These are phyloP conservation scores for Rostrohypoxylon terebratum DNA, from an alignment of 495 filamentous ascomycete species.

Conservation along the genomic window DNA sequence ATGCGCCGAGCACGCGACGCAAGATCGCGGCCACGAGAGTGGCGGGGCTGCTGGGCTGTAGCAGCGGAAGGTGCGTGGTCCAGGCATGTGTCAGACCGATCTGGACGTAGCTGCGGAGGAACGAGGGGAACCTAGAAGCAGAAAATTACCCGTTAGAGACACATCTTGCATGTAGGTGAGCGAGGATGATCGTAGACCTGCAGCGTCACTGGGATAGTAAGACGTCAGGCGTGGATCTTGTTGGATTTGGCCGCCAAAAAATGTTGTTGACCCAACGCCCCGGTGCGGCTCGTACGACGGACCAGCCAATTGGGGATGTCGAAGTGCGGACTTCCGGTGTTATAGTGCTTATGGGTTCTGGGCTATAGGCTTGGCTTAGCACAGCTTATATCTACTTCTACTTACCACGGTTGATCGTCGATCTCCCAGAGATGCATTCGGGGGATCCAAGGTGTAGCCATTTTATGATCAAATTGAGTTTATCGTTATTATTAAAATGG, in stretches of 20 bases:
- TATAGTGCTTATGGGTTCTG: slow-evolving; percentile 29
- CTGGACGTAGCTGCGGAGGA: slow-evolving; percentile 64
- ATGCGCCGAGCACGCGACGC: slow-evolving; percentile 52
- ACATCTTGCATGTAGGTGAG: neutral
- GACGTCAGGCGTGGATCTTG: slow-evolving; percentile 14
- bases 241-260: slow-evolving; percentile 17
- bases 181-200: neutral
- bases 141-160: slow-evolving; percentile 12
- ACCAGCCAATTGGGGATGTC: slow-evolving; percentile 31
- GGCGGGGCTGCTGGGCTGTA: slow-evolving; percentile 62
- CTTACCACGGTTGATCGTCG: slow-evolving; percentile 65
- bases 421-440: slow-evolving; percentile 69
- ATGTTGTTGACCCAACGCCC: slow-evolving; percentile 38
- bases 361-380: slow-evolving; percentile 12
- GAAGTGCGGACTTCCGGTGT: slow-evolving; percentile 33
- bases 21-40: slow-evolving; percentile 62
- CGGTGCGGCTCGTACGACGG: slow-evolving; percentile 1
- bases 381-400: too few species aligned
- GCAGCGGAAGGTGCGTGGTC: slow-evolving; percentile 58
- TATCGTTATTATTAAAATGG: neutral
- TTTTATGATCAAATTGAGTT: slow-evolving; percentile 42
- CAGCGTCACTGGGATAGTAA: neutral
- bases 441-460: slow-evolving; percentile 60
- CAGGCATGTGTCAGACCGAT: slow-evolving; percentile 63
- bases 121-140: slow-evolving; percentile 61